Conservation (phyloP, 352 stramenopile species). For the Pythium coloratum region DNA sequence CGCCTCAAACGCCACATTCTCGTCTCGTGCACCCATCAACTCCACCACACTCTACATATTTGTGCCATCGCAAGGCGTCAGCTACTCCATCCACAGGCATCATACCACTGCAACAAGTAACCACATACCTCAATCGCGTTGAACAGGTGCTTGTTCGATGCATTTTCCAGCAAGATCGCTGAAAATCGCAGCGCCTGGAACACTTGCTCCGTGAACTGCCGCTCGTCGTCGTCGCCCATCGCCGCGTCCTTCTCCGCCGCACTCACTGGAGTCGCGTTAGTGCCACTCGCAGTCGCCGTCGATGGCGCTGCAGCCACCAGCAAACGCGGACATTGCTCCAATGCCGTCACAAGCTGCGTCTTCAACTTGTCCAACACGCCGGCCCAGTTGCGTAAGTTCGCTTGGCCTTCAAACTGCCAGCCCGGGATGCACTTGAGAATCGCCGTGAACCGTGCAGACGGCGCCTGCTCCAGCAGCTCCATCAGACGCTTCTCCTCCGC, state of each 20-base stretch:
- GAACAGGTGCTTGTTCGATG: conserved; percentile 77
- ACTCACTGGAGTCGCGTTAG: background rate
- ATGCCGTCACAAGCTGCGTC: conserved; percentile 41
- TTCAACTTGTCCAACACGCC: conserved; percentile 60
- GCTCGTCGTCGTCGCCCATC: conserved; percentile 32
- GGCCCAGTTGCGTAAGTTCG: conserved; percentile 71
- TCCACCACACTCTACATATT: conserved; percentile 28
- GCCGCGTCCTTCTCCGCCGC: conserved; percentile 4
- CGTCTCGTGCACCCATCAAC: conserved; percentile 65
- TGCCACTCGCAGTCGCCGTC: conserved; percentile 1
- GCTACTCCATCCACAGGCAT: background rate
- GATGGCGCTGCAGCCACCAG: conserved; percentile 32
- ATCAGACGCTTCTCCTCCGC: conserved; percentile 62
- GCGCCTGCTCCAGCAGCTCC: conserved; percentile 54
- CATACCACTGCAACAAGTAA: background rate
- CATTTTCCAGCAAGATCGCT: conserved; percentile 77
- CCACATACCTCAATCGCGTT: conserved; percentile 48
- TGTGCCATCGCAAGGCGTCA: background rate
- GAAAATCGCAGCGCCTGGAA: conserved; percentile 75
- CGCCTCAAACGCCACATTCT: conserved; percentile 67
- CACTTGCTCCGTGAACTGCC: conserved; percentile 51
- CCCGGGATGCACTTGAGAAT: conserved; percentile 68
- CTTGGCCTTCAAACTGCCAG: conserved; percentile 82
- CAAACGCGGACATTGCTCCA: conserved; percentile 43
- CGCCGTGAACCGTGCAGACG: conserved; percentile 43